phyloP scores from a whole-genome alignment of 345 rosid genomes.

The Combretum micranthum region DNA sequence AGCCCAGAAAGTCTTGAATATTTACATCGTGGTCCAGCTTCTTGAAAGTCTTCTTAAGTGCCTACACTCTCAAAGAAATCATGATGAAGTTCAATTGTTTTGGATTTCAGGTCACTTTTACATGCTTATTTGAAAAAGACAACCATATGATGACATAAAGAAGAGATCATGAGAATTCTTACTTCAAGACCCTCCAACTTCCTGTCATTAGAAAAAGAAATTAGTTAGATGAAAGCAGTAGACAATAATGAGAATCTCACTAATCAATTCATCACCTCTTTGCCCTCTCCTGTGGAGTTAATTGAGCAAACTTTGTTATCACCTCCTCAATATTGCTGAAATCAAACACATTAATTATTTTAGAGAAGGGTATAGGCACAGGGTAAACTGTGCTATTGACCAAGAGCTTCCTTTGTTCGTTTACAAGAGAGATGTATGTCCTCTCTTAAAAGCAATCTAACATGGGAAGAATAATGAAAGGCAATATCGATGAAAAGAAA shows the following conservation, averaged over 20 bases:
- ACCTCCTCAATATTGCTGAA: constrained; percentile 67
- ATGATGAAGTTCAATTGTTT: no score
- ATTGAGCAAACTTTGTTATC: constrained; percentile 65
- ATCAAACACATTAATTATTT: background rate
- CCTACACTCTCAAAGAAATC: constrained; percentile 35
- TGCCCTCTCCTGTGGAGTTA: constrained; percentile 86
- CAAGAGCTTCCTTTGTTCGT: no score
- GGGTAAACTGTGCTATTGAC: no score
- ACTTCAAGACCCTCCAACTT: constrained; percentile 96
- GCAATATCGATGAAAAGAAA: no score
- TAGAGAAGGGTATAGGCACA: background rate
- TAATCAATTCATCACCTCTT: constrained; percentile 39
- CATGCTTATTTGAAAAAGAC: no score
- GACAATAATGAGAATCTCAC: constrained; percentile 9
- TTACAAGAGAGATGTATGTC: no score
- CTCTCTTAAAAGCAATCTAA: no score
- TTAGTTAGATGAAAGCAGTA: constrained; percentile 3
- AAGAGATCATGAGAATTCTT: constrained; percentile 22
- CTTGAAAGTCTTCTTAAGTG: constrained; percentile 83
- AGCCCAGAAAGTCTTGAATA: constrained; percentile 70
- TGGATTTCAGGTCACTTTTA: no score
- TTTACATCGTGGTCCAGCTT: constrained; percentile 89
- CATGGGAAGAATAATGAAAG: no score
- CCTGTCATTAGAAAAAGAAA: constrained; percentile 40
- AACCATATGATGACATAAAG: background rate